Conservation (phyloP, 1,284 basidiomycete genomes). For the Boletus smithii region DNA sequence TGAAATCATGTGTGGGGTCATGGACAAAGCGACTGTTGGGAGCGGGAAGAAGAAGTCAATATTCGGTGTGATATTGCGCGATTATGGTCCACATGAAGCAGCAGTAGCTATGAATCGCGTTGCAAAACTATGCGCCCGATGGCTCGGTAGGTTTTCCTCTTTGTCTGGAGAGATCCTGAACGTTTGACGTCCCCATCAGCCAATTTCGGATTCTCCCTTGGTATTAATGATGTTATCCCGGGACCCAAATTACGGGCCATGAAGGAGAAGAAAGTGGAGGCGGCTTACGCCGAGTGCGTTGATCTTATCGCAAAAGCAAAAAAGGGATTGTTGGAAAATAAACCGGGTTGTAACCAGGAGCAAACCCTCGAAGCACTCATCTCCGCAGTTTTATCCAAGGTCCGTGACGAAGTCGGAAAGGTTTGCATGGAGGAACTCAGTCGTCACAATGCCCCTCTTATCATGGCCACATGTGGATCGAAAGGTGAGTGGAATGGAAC, state of each 20-base stretch:
- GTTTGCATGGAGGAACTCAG: slow-evolving; percentile 98
- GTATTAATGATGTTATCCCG: slow-evolving; percentile 98
- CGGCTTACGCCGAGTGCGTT: slow-evolving; percentile 86
- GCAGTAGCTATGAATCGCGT: slow-evolving; percentile 94
- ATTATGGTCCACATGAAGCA: slow-evolving; percentile 95
- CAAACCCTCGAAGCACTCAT: slow-evolving; percentile 96
- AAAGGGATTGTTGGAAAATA: slow-evolving; percentile 91
- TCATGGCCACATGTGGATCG: slow-evolving; percentile 99
- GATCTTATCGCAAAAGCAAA: slow-evolving; percentile 88
- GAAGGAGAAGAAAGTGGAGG: slow-evolving; percentile 87
- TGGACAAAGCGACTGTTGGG: slow-evolving; percentile 98
- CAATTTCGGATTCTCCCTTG: slow-evolving; percentile 96
- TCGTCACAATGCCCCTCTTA: slow-evolving; percentile 93
- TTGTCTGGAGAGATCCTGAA: neutral
- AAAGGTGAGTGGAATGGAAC: slow-evolving; percentile 61
- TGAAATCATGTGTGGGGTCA: slow-evolving; percentile 99
- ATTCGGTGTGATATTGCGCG: slow-evolving; percentile 96
- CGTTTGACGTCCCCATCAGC: slow-evolving; percentile 45
- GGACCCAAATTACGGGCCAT: slow-evolving; percentile 76
- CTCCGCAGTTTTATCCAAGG: slow-evolving; percentile 89
- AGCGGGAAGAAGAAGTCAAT: slow-evolving; percentile 99
- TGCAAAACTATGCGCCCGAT: slow-evolving; percentile 94
- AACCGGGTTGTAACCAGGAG: slow-evolving; percentile 95
- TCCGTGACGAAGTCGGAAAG: slow-evolving; percentile 94
- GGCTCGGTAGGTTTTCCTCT: slow-evolving; percentile 62